These are phyloP conservation scores for Pistacia vera DNA, from an alignment of 345 rosid species.

Conservation along the genomic window DNA sequence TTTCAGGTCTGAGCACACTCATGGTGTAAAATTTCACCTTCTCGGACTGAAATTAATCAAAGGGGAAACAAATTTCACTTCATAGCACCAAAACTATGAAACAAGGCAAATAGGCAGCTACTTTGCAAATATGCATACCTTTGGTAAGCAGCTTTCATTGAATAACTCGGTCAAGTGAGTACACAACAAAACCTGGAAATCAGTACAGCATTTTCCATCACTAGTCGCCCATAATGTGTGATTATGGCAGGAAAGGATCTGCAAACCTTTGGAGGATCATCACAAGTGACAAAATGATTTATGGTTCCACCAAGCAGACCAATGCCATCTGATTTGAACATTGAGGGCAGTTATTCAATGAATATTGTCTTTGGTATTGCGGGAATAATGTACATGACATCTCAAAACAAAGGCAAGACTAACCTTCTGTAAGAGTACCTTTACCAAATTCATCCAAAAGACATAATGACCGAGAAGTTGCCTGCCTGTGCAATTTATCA, in stretches of 20 bases:
- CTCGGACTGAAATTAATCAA: constrained; percentile 57
- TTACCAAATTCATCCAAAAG: constrained; percentile 97
- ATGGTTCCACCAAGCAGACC: constrained; percentile 98
- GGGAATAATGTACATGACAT: background rate
- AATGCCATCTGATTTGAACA: constrained; percentile 70
- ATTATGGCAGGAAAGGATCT: constrained; percentile 18
- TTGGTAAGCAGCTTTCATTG: constrained; percentile 63
- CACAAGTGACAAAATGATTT: constrained; percentile 58
- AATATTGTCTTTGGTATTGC: background rate
- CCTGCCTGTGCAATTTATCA: constrained; percentile 56
- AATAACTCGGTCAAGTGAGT: constrained; percentile 90
- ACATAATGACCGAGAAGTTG: constrained; percentile 89
- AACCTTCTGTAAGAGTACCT: constrained; percentile 99
- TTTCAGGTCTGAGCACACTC: constrained; percentile 86
- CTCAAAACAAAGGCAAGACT: constrained; percentile 20
- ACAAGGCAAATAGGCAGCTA: constrained; percentile 15
- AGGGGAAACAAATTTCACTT: constrained; percentile 10
- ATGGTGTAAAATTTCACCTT: constrained; percentile 80
- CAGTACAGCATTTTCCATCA: constrained; percentile 2
- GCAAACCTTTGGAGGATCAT: constrained; percentile 87
- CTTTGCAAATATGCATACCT: constrained; percentile 44
- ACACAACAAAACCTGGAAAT: constrained; percentile 74
- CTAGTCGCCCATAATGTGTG: background rate
- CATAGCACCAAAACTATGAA: background rate
- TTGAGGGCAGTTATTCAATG: constrained; percentile 5